Evolutionary conservation across 352 stramenopile species (phyloP), one percentile per base, ranked within the genome.

Genomic region (Peronospora farinosa): DNA sequence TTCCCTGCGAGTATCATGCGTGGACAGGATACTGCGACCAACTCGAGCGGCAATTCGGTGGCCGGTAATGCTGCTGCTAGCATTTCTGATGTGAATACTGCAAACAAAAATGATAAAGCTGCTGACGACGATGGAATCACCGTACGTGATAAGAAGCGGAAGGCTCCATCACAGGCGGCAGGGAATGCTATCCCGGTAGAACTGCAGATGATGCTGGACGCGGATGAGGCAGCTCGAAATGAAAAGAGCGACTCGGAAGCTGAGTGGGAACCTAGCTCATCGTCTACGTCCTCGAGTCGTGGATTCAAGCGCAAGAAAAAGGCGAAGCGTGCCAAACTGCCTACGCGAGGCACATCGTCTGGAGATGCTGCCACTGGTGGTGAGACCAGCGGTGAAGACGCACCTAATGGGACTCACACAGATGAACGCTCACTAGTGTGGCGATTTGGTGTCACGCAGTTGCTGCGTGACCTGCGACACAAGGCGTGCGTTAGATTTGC

Each of bases 181-280:
- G 67, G 53, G 43, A 83, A 72, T 43, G 57, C 54, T 51, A 67
- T 94, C 25, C 84, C 84, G 0, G 74, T 95, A 11, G 84, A 92
- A 58, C 59, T 95, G 40, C 81, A 92, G 62, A 75, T 92, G 63
- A 91, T 95, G 67, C 63, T 92, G 8, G 78, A 92, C 47, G 79
- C 81, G 0, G 81, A 94, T 21, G 75, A 90, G 23, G 57, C 54
- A 16, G 39, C 55, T 37, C 68, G 62, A 21, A 67, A 73, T 7
- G 61, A 66, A 39, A 66, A 72, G 7, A 67, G 72, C 36, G 73
- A 82, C 30, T 71, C 66, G 33, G 81, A 89, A 63, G 64, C 71
- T 13, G 81, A 90, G 47, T 83, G 67, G 43, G 72, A 87, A 12
- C 63, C 71, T 17, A 67, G 44, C 19, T 63, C 51, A 21, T 57